Evolutionary conservation across 23 red algal genomes (phyloP).

Genomic region (Pyropia yezoensis): DNA sequence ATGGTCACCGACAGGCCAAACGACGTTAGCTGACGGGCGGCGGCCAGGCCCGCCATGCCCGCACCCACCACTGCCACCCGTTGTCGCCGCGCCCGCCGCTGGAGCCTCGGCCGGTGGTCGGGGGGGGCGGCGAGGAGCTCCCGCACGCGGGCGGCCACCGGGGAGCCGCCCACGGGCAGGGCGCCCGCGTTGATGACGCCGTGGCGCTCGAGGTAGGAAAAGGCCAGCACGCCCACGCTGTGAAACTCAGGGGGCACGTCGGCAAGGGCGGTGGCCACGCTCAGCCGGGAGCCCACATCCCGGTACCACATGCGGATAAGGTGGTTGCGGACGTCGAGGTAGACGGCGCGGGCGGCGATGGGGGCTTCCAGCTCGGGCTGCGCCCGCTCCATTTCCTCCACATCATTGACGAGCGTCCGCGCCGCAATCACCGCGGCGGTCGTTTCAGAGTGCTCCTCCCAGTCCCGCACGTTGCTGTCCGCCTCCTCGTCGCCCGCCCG

Average conservation of each 20-base stretch:
- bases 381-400: no score
- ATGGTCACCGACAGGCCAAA: slow-evolving; percentile 45
- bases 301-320: slow-evolving; percentile 85
- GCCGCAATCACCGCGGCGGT: no score
- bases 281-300: slow-evolving; percentile 13
- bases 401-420: no score
- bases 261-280: slow-evolving; percentile 6
- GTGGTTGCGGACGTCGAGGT: slow-evolving; percentile 80
- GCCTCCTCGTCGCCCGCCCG: no score
- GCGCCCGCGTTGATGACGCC: slow-evolving; percentile 67
- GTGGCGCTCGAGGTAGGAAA: slow-evolving; percentile 45
- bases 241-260: slow-evolving; percentile 45
- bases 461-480: no score
- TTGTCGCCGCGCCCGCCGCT: no score
- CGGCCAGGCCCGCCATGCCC: slow-evolving; percentile 73
- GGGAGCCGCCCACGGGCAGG: slow-evolving; percentile 13
- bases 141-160: neutral
- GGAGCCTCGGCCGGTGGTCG: neutral
- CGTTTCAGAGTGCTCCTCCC: no score
- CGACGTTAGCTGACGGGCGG: slow-evolving; percentile 58
- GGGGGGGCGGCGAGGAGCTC: no score
- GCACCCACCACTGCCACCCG: slow-evolving; percentile 67
- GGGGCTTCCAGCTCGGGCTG: no score
- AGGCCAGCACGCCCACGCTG: slow-evolving; percentile 19
- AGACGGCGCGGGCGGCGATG: no score